These are phyloP conservation scores for Allantophomopsis cytisporea DNA, from an alignment of 2,329 filamentous ascomycete species.

Conservation along the genomic window DNA sequence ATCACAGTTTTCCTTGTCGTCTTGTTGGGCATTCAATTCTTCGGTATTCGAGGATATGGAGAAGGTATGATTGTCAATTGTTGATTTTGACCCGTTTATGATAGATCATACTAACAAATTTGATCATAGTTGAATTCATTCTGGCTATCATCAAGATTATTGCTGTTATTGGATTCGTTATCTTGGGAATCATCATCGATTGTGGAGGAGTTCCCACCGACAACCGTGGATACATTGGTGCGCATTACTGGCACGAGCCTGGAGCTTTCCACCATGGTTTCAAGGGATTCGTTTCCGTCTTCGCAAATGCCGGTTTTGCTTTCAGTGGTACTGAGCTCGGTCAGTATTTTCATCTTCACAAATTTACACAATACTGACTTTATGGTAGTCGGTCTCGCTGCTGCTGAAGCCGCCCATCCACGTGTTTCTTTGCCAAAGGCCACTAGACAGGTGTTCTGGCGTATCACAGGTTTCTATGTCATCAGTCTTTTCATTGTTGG, in stretches of 20 bases:
- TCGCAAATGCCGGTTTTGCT: constrained; percentile 50
- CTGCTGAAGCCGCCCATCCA: constrained; percentile 31
- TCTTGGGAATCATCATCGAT: constrained; percentile 56
- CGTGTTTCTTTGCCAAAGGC: constrained; percentile 29
- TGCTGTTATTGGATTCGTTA: constrained; percentile 57
- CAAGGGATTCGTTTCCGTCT: constrained; percentile 44
- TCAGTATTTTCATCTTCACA: too few relatives aligned
- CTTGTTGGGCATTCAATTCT: constrained; percentile 52
- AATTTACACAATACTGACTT: too few relatives aligned
- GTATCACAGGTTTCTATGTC: constrained; percentile 23
- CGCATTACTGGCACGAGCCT: constrained; percentile 35
- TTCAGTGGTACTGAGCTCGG: constrained; percentile 39
- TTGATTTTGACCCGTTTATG: not conserved
- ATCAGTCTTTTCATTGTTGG: not conserved
- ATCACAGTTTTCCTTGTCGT: constrained; percentile 58
- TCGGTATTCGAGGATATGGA: constrained; percentile 57
- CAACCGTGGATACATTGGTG: constrained; percentile 22
- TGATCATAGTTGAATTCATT: constrained; percentile 48
- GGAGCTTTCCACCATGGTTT: constrained; percentile 29
- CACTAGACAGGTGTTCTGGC: constrained; percentile 35
- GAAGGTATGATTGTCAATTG: constrained; percentile 22
- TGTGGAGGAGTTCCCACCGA: constrained; percentile 35
- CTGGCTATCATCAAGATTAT: constrained; percentile 64
- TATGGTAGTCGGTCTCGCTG: constrained; percentile 25
- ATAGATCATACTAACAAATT: not conserved